phyloP scores from a whole-genome alignment of 305 asterid genomes.

The Fraxinus sp. region DNA sequence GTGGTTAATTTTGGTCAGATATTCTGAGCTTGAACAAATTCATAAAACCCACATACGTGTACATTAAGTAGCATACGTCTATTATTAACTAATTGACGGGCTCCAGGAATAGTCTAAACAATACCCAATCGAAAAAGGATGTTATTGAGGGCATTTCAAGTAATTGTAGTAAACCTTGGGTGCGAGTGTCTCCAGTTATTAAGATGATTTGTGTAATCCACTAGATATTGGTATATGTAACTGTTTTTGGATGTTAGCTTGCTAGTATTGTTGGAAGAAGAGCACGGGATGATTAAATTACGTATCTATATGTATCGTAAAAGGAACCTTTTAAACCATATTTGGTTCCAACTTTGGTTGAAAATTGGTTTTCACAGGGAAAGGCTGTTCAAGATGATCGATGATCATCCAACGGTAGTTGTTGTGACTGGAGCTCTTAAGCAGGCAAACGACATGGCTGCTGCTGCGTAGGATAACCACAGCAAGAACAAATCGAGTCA shows the following conservation, averaged over 20 bases:
- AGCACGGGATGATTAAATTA: not conserved
- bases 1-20: not conserved
- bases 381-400: not conserved
- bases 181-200: not conserved
- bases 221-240: not conserved
- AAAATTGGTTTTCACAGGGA: not conserved
- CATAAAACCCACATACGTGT: not conserved
- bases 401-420: not conserved
- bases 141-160: not conserved
- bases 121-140: not conserved
- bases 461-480: slow-evolving; percentile 28
- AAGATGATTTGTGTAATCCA: not conserved
- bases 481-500: slow-evolving; percentile 50
- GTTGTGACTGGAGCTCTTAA: not conserved
- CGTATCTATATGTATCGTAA: not conserved
- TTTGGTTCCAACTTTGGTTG: not conserved
- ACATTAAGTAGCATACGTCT: not conserved
- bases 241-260: not conserved
- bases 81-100: not conserved
- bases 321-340: not conserved
- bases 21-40: not conserved
- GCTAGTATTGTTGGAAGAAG: not conserved
- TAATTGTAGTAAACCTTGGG: not conserved
- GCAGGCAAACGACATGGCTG: not conserved
- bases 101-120: not conserved